These are phyloP conservation scores for Malbranchea zuffiana DNA, from an alignment of 2,329 filamentous ascomycete species.

Conservation along the genomic window DNA sequence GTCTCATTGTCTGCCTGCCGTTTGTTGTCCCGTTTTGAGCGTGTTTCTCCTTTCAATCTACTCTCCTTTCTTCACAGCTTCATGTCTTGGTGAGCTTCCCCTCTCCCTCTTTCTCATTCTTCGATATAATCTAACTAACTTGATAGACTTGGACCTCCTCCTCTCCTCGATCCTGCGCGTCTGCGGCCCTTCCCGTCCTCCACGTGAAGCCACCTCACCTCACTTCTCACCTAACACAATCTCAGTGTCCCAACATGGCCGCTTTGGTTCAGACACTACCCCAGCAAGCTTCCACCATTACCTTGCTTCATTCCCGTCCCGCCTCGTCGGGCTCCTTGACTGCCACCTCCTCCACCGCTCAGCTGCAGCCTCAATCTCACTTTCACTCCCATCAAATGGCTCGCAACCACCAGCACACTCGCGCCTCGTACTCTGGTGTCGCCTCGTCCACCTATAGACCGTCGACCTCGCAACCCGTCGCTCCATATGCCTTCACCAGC, in stretches of 20 bases:
- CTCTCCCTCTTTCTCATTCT: constrained; percentile 3
- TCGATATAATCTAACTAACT: neutral
- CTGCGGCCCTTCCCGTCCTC: constrained; percentile 15
- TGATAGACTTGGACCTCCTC: constrained; percentile 4
- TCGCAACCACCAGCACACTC: constrained; percentile 31
- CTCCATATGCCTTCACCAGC: constrained; percentile 65
- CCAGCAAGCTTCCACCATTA: constrained; percentile 61
- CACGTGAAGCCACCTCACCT: constrained; percentile 9
- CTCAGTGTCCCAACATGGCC: constrained; percentile 56
- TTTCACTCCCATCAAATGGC: constrained; percentile 28
- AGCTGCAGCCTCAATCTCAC: constrained; percentile 32
- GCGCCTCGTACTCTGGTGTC: constrained; percentile 31
- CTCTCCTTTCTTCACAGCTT: neutral
- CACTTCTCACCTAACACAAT: constrained; percentile 13
- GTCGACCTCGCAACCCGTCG: constrained; percentile 54
- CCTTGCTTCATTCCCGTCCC: constrained; percentile 65
- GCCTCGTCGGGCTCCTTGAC: constrained; percentile 55
- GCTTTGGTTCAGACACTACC: constrained; percentile 73
- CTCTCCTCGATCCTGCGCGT: constrained; percentile 10
- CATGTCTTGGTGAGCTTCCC: constrained; percentile 2
- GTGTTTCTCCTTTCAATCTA: no score
- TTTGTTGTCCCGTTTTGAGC: neutral
- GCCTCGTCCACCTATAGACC: constrained; percentile 11
- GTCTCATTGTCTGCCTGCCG: neutral
- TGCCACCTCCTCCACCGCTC: constrained; percentile 41